Percentiles rank a stretch among this genome's conserved stretches.
These are phyloP conservation scores for Cyberlindnera xylosilytica DNA, from an alignment of 805 yeast genomes.

Conservation along the genomic window DNA sequence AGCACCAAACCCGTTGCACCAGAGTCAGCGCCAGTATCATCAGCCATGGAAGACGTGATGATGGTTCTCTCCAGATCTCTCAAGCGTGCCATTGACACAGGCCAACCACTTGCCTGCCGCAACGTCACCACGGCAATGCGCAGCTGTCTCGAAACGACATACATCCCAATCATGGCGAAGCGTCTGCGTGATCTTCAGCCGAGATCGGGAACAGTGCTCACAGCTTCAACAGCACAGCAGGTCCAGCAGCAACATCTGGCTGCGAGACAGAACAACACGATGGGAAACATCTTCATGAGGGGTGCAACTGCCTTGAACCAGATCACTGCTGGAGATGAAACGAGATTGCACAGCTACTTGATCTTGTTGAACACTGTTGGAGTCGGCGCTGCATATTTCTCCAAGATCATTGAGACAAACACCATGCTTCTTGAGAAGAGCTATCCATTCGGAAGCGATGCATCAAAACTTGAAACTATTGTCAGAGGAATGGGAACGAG, in stretches of 20 bases:
- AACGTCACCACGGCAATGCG: conserved; percentile 53
- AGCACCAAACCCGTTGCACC: conserved; percentile 33
- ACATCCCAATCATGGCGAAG: conserved; percentile 51
- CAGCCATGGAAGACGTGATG: conserved; percentile 83
- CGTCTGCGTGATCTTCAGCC: conserved; percentile 45
- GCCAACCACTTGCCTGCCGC: conserved; percentile 54
- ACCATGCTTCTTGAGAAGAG: conserved; percentile 31
- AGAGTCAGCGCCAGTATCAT: conserved; percentile 67
- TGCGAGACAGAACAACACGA: conserved; percentile 12
- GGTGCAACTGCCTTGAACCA: conserved; percentile 41
- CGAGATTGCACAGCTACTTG: conserved; percentile 56
- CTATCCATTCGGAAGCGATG: conserved; percentile 38
- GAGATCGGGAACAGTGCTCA: conserved; percentile 31
- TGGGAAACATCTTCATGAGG: conserved; percentile 37
- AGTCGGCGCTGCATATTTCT: conserved; percentile 55
- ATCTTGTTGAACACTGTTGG: conserved; percentile 72
- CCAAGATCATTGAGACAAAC: conserved; percentile 34
- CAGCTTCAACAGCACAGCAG: conserved; percentile 17
- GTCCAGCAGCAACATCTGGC: conserved; percentile 13
- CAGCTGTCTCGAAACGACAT: conserved; percentile 60
- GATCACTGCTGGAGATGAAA: conserved; percentile 39
- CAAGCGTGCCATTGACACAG: conserved; percentile 66
- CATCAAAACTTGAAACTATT: conserved; percentile 26
- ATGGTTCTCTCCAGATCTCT: conserved; percentile 68
- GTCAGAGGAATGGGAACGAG: conserved; percentile 25